phyloP scores from a whole-genome alignment of 2,329 filamentous ascomycete genomes.

The Aspergillus japonicus region DNA sequence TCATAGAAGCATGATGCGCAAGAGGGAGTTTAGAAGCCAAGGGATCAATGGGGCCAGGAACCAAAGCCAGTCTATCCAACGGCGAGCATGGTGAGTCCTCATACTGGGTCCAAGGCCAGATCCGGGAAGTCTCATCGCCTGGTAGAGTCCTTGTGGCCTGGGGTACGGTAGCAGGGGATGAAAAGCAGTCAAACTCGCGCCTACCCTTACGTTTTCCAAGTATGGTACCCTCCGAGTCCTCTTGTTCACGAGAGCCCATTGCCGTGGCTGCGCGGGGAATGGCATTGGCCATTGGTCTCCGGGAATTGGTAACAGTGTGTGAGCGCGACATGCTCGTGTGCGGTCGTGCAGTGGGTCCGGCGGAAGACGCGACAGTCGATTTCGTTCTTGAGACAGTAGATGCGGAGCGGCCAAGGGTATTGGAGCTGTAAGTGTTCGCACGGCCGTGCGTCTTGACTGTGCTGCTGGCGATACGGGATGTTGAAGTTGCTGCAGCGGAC shows the following conservation, averaged over 20 bases:
- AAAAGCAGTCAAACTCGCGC: constrained; percentile 37
- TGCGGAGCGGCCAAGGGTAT: constrained; percentile 37
- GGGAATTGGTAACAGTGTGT: constrained; percentile 52
- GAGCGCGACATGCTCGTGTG: constrained; percentile 48
- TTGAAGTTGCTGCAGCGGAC: constrained; percentile 43
- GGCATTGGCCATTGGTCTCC: constrained; percentile 48
- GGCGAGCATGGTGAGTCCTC: constrained; percentile 7
- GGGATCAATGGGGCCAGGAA: constrained; percentile 11
- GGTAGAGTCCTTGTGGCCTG: constrained; percentile 13
- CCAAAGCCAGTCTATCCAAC: constrained; percentile 9
- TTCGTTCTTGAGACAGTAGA: constrained; percentile 48
- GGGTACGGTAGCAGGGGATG: constrained; percentile 23
- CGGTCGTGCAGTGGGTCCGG: constrained; percentile 55
- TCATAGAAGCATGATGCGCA: constrained; percentile 13
- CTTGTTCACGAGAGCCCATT: constrained; percentile 43
- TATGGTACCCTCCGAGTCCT: constrained; percentile 33
- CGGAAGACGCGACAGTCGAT: constrained; percentile 57
- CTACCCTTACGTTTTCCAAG: constrained; percentile 55
- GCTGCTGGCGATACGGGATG: constrained; percentile 37
- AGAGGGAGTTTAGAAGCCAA: constrained; percentile 14
- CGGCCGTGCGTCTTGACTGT: constrained; percentile 44
- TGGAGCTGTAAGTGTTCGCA: constrained; percentile 37
- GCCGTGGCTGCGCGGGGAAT: constrained; percentile 44
- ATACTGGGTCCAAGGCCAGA: neutral
- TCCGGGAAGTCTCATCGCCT: constrained; percentile 3